A percentile compares a stretch with the other conserved stretches of the same genome.
Evolutionary conservation across 441 rosid genomes (phyloP).

Genomic region (Euphorbia celastroides): DNA sequence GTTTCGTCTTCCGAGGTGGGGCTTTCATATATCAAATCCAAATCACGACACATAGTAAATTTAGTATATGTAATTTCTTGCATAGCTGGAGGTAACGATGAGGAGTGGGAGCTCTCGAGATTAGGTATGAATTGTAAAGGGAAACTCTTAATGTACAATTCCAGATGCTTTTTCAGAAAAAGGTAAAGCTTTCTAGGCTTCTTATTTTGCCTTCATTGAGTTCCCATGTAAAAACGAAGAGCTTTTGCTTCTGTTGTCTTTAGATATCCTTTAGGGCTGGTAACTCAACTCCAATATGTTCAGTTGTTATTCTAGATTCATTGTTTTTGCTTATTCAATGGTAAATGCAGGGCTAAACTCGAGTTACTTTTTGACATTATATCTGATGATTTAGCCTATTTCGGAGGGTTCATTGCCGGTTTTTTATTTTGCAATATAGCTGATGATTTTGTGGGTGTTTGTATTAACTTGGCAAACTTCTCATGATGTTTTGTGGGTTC

Average conservation of each 20-base stretch:
- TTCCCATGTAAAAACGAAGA: conserved; percentile 11
- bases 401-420: background rate
- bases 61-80: conserved; percentile 4
- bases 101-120: conserved; percentile 8
- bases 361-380: background rate
- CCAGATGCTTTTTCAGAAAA: conserved; percentile 15
- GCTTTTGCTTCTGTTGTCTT: background rate
- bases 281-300: background rate
- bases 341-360: background rate
- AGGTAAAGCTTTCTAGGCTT: conserved; percentile 15
- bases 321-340: background rate
- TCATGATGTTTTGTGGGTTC: background rate
- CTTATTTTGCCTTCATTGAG: conserved; percentile 13
- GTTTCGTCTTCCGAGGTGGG: conserved; percentile 10
- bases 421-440: background rate
- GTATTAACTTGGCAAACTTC: background rate
- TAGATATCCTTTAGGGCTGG: background rate
- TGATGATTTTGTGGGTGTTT: background rate
- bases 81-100: conserved; percentile 9
- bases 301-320: background rate
- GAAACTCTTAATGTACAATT: conserved; percentile 23
- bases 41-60: conserved; percentile 8
- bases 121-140: conserved; percentile 14
- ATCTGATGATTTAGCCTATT: background rate
- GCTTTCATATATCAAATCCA: conserved; percentile 11